Base-by-base conservation (phyloP, 305 asterid species). In the Fraxinus dipetala region DNA sequence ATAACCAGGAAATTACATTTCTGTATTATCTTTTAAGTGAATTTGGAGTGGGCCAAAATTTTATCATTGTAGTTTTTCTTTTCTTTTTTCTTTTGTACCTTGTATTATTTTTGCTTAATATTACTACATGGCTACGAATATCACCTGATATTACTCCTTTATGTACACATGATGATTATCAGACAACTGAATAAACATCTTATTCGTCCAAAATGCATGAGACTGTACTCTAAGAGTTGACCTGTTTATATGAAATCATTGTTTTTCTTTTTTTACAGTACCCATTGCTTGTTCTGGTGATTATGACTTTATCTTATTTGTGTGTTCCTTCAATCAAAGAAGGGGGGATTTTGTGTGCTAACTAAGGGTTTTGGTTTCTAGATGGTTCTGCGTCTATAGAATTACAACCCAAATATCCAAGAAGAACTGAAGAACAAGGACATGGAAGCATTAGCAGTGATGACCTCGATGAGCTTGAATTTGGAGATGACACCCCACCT, bases 341-440 rank as follows among this genome's bases (percentile, higher is more conserved):
- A 7, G 69, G 30, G 13, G 72, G 34, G 16, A 2, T 54, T 28
- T 67, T 28, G 81, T 63, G 69, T 51, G 30, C 77, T 45, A 77
- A 38, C 30, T 32, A 51, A 72, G 65, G 73, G 81, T 83, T 81
- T 84, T 84, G 78, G 77, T 87, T 77, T 84, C 79, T 91, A 93
- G 99, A 94, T 87, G 97, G 96, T 79, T 95, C 95, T n/a, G 96
- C 90, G 73, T 92, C 93, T 85, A 90, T 95, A 82, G 98, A 94
- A 84, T 84, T 95, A 79, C 92, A 85, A 76, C 98, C 97, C 43
- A 95, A 95, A 87, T 95, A 95, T 85, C 93, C 94, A 0, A 90
- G 65, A 87, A 38, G 43, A 36, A 36, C 45, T 38, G 45, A 38
- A 7, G 45, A 38, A 38, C 45, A 85, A 72, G 96, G 88, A 82